Conservation (phyloP, 2,329 filamentous ascomycete species). For the Xylariaceae sp. region DNA sequence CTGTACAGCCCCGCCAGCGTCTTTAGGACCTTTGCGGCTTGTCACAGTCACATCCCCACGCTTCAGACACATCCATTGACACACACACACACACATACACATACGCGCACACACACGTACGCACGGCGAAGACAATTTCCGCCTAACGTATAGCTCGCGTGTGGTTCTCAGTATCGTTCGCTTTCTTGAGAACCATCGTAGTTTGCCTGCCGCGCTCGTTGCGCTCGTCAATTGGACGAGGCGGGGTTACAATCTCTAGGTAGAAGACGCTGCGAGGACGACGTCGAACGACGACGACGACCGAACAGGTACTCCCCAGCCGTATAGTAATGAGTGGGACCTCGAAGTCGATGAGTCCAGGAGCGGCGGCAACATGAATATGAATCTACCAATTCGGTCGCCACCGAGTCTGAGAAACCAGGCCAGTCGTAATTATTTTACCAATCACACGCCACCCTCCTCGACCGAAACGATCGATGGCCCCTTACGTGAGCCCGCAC, state of each 20-base stretch:
- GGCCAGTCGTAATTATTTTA: slow-evolving; percentile 60
- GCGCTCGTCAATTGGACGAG: no score
- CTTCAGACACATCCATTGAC: not conserved
- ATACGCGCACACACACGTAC: not conserved
- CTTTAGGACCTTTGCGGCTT: not conserved
- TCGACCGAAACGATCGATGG: slow-evolving; percentile 66
- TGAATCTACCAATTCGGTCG: slow-evolving; percentile 55
- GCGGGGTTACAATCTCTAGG: no score
- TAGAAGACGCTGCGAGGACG: no score
- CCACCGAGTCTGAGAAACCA: slow-evolving; percentile 54
- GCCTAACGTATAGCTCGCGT: not conserved
- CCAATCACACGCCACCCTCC: slow-evolving; percentile 56
- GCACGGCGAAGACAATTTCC: not conserved
- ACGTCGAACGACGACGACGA: not conserved
- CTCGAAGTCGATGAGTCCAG: slow-evolving; percentile 3
- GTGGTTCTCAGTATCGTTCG: not conserved
- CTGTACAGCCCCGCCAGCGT: not conserved
- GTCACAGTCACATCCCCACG: not conserved
- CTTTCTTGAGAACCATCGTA: not conserved
- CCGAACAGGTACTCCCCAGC: not conserved
- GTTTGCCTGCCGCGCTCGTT: not conserved
- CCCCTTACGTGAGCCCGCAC: slow-evolving; percentile 58
- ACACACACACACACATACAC: not conserved
- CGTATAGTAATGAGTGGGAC: slow-evolving; percentile 10
- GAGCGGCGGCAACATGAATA: slow-evolving; percentile 45